These are phyloP conservation scores for Rhodofomes roseus DNA, from an alignment of 1,284 basidiomycete species.

Conservation along the genomic window DNA sequence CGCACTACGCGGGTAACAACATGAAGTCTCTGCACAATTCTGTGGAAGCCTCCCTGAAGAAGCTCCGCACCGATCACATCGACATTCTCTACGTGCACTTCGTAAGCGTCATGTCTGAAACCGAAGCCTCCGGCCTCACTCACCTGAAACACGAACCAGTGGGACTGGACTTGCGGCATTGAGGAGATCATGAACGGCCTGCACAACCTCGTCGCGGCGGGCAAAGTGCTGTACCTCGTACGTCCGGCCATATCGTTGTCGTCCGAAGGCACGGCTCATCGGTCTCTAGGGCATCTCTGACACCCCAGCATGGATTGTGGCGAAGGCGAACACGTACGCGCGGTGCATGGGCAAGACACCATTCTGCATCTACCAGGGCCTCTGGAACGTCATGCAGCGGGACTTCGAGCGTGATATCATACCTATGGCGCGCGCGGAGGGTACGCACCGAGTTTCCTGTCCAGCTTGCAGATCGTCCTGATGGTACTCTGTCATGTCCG, in stretches of 20 bases:
- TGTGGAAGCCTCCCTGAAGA: conserved; percentile 47
- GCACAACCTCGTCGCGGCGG: conserved; percentile 37
- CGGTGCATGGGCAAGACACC: conserved; percentile 39
- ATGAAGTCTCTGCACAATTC: conserved; percentile 41
- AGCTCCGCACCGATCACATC: conserved; percentile 53
- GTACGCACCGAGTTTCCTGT: neutral
- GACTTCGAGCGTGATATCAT: conserved; percentile 50
- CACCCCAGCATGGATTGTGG: conserved; percentile 51
- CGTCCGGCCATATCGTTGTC: neutral
- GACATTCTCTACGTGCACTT: conserved; percentile 53
- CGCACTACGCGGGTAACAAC: conserved; percentile 46
- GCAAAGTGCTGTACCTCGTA: conserved; percentile 46
- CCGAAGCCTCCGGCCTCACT: neutral
- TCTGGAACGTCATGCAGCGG: conserved; percentile 41
- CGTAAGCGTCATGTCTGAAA: conserved; percentile 9
- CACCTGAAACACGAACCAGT: conserved; percentile 18
- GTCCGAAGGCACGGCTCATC: neutral
- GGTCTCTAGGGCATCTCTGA: conserved; percentile 30
- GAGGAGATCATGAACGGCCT: conserved; percentile 51
- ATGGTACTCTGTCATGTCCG: neutral
- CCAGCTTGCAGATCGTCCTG: neutral
- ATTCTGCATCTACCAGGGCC: conserved; percentile 49
- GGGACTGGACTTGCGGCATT: conserved; percentile 40
- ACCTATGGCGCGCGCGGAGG: conserved; percentile 38
- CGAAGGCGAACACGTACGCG: conserved; percentile 49